Base-by-base conservation (phyloP, 306 rosid genomes). In the Cicer pinnatifidum region DNA sequence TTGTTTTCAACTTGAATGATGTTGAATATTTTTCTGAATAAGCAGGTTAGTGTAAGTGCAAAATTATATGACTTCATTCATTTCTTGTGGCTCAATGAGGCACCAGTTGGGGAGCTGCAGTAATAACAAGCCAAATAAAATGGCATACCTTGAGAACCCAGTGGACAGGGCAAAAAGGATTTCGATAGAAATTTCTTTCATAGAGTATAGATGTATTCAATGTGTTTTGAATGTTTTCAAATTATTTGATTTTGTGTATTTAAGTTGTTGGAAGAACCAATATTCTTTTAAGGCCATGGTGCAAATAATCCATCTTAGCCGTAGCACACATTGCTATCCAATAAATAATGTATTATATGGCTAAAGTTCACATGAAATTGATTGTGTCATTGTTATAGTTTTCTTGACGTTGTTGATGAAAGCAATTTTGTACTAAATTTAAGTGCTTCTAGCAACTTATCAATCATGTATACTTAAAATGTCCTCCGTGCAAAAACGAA, bases 21-120 rank as follows among this genome's bases (percentile, higher is more conserved):
- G 64, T 52, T 75, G 43, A 67, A 37, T 8, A 7, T 50, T 9
- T 61, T 57, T 12, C 28, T 75, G 50, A 62, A 73, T 76, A 1
- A 62, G 52, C 88, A 95, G 99, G 97, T 92, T 64, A 90, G 98
- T 66, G 98, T 92, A 43, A 92, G 98, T 75, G 97, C 89, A 12
- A 83, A 86, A n/a, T 76, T 92, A 39, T 92, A 90, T 28, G 93
- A 92, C 59, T 92, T 90, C 90, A 92, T 92, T 83, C 98, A 92
- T 73, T 92, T 88, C 91, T 67, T 90, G 77, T 92, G 98, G 98
- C 96, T 92, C 82, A 92, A 92, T 10, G 98, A 92, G 85, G 98
- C 98, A 50, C 98, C 98, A 51, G 96, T 92, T 40, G 97, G 97
- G 59, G 98, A 92, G 87, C 80, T 92, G 85, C 96, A 92, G 83